Conservation (phyloP, 2,329 filamentous ascomycete species). For the Bipolaris cookei region DNA sequence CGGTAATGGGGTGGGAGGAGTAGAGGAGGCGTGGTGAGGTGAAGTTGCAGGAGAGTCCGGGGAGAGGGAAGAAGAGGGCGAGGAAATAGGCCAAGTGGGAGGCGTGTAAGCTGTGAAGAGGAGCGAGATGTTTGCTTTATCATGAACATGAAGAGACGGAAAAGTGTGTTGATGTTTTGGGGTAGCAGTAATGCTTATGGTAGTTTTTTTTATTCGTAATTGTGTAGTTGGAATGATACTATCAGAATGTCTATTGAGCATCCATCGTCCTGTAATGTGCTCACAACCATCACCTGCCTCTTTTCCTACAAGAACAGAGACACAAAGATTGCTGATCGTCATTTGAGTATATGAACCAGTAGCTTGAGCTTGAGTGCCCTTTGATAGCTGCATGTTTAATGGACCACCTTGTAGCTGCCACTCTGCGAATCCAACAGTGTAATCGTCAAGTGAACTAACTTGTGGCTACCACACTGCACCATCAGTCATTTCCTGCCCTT, state of each 20-base stretch:
- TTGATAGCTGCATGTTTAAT: too few relatives aligned
- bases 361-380: too few relatives aligned
- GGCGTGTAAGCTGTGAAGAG: slow-evolving; percentile 49
- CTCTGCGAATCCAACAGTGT: not conserved
- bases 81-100: slow-evolving; percentile 43
- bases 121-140: slow-evolving; percentile 44
- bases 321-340: too few relatives aligned
- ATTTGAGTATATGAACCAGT: too few relatives aligned
- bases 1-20: slow-evolving; percentile 34
- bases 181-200: too few relatives aligned
- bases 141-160: slow-evolving; percentile 50
- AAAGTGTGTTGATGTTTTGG: slow-evolving; percentile 34
- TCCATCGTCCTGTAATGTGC: too few relatives aligned
- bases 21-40: slow-evolving; percentile 13
- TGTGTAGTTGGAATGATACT: too few relatives aligned
- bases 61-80: slow-evolving; percentile 13
- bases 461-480: not conserved
- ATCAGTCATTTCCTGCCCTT: not conserved
- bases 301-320: too few relatives aligned
- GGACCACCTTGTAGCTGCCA: too few relatives aligned
- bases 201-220: too few relatives aligned
- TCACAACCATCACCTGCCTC: too few relatives aligned
- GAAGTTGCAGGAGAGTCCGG: not conserved
- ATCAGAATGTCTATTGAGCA: too few relatives aligned
- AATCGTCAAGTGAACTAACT: not conserved